A percentile compares a stretch with the other conserved stretches of the same genome.
Evolutionary conservation across 305 asterid genomes (phyloP).

Genomic region (Nicotiana rustica): DNA sequence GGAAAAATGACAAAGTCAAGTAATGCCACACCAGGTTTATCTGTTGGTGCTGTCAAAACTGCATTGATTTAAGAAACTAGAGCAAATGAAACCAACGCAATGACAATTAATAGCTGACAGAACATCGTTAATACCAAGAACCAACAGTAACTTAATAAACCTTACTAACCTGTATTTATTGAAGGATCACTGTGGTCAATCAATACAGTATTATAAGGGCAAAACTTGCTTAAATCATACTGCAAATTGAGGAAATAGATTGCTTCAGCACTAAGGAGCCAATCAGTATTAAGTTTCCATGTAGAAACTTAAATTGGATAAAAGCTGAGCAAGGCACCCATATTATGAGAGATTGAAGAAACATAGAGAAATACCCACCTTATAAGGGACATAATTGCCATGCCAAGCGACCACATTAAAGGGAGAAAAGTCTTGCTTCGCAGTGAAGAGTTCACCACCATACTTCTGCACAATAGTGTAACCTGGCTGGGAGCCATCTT

Average conservation of each 20-base stretch:
- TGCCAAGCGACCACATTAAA: conserved; percentile 99
- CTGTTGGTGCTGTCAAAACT: conserved; percentile 97
- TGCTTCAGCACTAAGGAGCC: conserved; percentile 42
- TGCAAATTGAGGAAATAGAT: conserved; percentile 49
- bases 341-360: conserved; percentile 14
- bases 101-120: conserved; percentile 13
- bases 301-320: conserved; percentile 12
- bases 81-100: conserved; percentile 11
- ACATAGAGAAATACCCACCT: conserved; percentile 52
- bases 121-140: conserved; percentile 17
- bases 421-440: conserved; percentile 94
- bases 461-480: conserved; percentile 88
- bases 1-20: conserved; percentile 98
- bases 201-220: conserved; percentile 94
- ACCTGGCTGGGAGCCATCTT: conserved; percentile 67
- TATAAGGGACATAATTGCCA: conserved; percentile 91
- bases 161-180: conserved; percentile 78
- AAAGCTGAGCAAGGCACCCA: neutral
- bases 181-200: conserved; percentile 95
- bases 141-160: neutral
- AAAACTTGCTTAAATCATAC: conserved; percentile 93
- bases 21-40: conserved; percentile 90
- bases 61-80: conserved; percentile 46
- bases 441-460: conserved; percentile 95
- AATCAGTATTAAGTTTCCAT: neutral